Base-by-base conservation (phyloP, 2,329 filamentous ascomycete species). In the Claviceps spartinae region DNA sequence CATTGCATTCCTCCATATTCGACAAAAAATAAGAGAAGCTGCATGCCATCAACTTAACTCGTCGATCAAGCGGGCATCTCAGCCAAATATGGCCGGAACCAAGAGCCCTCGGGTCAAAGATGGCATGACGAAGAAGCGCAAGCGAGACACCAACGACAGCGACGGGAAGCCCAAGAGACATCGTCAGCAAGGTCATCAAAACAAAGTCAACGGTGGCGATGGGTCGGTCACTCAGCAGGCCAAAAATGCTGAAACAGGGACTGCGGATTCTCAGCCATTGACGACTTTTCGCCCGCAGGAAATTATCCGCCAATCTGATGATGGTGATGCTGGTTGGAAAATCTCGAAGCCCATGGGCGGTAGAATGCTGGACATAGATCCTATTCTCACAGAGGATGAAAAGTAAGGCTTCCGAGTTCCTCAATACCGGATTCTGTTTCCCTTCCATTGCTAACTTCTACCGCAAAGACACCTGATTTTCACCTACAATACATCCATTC, bases 401-500 rank as follows among this genome's bases (percentile, higher is more conserved):
- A 74, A 75, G 79, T 83, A 67, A 63, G 75, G 62, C 5, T 11
- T 11, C 3, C 4, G 3, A 11, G 9, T 34, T 9, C 30, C 22
- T 30, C n/a, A 26, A 20, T 40, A 13, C 41, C 26, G 42, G 14
- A 20, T 36, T 2, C n/a, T 14, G 6, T 24, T 11, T 16, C 36
- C 14, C 4, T n/a, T 34, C 8, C 30, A 5, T 49, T 7, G 34
- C 44, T 53, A 42, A 50, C 41, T 18, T 42, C 7, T 36, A 8
- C 11, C 22, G 1, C 8, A 38, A 49, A 88, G 87, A 63, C 77
- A 84, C 67, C 65, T 96, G 41, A 82, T 96, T 53, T 66, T 95
- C 52, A 79, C 84, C 36, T 87, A 88, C 61, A 78, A 82, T 54
- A 83, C 79, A 30, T 83, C 84, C 9, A 73, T 96, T 51, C 85